Evolutionary conservation across 2,329 filamentous ascomycete species (phyloP).

Genomic region (Xylaria digitata): DNA sequence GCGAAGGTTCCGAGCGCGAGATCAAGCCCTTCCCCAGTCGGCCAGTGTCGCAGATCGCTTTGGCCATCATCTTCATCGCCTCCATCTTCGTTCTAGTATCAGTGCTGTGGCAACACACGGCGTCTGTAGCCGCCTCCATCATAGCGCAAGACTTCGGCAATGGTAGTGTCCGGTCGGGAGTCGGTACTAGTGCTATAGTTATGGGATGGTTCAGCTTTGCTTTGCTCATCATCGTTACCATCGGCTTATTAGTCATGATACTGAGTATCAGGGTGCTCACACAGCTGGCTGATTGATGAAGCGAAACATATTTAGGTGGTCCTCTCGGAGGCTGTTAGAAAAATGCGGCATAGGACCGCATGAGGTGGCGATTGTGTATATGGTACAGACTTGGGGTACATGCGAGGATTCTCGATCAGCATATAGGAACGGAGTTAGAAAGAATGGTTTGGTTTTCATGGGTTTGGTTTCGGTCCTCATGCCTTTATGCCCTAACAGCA

Average conservation of each 20-base stretch:
- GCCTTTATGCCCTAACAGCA: conserved; percentile 17
- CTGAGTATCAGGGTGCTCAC: conserved; percentile 86
- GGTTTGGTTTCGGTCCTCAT: conserved; percentile 29
- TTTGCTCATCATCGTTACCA: conserved; percentile 92
- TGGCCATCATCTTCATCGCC: conserved; percentile 89
- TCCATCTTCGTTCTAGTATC: conserved; percentile 79
- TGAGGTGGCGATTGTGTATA: conserved; percentile 37
- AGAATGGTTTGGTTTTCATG: conserved; percentile 41
- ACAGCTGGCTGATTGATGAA: conserved; percentile 60
- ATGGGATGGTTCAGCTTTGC: conserved; percentile 98
- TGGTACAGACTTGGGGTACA: conserved; percentile 37
- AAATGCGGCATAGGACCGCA: conserved; percentile 25
- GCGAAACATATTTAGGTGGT: background rate
- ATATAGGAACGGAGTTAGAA: conserved; percentile 47
- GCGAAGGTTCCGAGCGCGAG: conserved; percentile 83
- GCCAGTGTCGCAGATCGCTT: conserved; percentile 89
- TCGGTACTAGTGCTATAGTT: conserved; percentile 85
- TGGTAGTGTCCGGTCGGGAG: conserved; percentile 51
- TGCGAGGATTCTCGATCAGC: conserved; percentile 41
- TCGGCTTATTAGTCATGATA: conserved; percentile 95
- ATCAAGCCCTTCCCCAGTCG: conserved; percentile 94
- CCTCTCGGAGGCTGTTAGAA: background rate
- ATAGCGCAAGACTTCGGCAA: conserved; percentile 69
- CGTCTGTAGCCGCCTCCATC: conserved; percentile 92
- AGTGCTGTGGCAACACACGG: conserved; percentile 91